Evolutionary conservation across 148 eudicot species (phyloP).

Genomic region (Arctostaphylos glauca): DNA sequence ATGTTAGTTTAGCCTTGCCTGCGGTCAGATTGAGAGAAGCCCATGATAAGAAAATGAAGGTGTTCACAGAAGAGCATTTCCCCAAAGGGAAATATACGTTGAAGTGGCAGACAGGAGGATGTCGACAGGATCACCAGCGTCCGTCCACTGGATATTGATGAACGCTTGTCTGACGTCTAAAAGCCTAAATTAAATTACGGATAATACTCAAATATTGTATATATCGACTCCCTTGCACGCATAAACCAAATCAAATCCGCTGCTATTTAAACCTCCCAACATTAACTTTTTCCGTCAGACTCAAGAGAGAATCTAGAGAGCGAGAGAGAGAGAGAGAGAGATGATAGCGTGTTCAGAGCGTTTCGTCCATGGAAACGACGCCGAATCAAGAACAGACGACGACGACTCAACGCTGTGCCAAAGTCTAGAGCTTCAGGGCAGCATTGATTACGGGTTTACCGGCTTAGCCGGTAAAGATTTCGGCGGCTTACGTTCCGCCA

Average conservation of each 20-base stretch:
- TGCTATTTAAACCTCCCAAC: constrained; percentile 21
- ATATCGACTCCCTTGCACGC: background rate
- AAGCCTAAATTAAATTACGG: too few relatives aligned
- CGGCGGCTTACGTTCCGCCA: constrained; percentile 52
- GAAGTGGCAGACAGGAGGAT: constrained; percentile 37
- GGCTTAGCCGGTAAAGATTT: constrained; percentile 54
- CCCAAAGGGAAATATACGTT: background rate
- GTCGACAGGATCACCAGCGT: constrained; percentile 23
- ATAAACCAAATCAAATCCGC: constrained; percentile 6
- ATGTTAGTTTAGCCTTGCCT: too few relatives aligned
- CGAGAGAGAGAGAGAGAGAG: background rate
- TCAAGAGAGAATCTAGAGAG: background rate
- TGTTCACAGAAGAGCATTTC: too few relatives aligned
- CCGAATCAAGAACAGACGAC: constrained; percentile 24
- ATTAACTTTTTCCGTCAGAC: background rate
- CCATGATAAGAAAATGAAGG: too few relatives aligned
- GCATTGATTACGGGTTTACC: constrained; percentile 33
- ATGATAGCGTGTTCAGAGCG: constrained; percentile 52
- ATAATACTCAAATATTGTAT: background rate
- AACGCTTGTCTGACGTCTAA: background rate
- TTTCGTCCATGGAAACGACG: constrained; percentile 40
- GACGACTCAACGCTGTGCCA: constrained; percentile 15
- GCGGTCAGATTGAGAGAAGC: too few relatives aligned
- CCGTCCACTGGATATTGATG: constrained; percentile 16
- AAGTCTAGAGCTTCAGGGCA: constrained; percentile 32